phyloP scores from a whole-genome alignment of 2,329 filamentous ascomycete genomes.

The Pseudogymnoascus sp. region DNA sequence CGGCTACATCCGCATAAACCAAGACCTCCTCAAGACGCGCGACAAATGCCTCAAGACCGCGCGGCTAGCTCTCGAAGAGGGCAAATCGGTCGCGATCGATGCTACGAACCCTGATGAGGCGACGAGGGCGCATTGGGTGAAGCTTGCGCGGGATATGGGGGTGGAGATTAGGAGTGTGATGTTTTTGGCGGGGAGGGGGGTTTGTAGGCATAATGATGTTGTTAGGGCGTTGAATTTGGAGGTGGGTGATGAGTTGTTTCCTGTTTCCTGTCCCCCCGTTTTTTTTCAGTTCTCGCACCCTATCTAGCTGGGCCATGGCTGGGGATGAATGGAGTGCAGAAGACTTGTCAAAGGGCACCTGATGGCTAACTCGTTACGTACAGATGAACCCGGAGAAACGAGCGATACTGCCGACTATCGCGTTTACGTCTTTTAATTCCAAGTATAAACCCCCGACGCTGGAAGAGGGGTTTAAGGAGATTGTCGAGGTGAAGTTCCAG shows the following conservation, averaged over 20 bases:
- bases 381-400: constrained; percentile 78
- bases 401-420: constrained; percentile 63
- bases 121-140: constrained; percentile 69
- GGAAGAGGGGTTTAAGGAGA: constrained; percentile 77
- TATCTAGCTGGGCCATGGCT: not conserved
- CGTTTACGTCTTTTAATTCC: constrained; percentile 68
- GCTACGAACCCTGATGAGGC: constrained; percentile 89
- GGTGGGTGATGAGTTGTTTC: constrained; percentile 17
- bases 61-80: constrained; percentile 52
- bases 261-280: constrained; percentile 8
- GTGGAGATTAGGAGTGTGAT: constrained; percentile 65
- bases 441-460: constrained; percentile 64
- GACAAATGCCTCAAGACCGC: constrained; percentile 68
- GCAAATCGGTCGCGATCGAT: constrained; percentile 70
- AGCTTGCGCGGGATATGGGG: constrained; percentile 59
- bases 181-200: constrained; percentile 12
- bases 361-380: too few species aligned
- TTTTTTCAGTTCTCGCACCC: not conserved
- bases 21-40: constrained; percentile 72
- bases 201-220: constrained; percentile 75
- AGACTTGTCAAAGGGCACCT: too few species aligned
- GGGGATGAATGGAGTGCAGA: too few species aligned
- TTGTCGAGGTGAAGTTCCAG: constrained; percentile 66
- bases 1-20: constrained; percentile 79
- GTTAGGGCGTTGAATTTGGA: constrained; percentile 60